phyloP scores from a whole-genome alignment of 2,329 filamentous ascomycete genomes.

The Stachybotrys chartarum region DNA sequence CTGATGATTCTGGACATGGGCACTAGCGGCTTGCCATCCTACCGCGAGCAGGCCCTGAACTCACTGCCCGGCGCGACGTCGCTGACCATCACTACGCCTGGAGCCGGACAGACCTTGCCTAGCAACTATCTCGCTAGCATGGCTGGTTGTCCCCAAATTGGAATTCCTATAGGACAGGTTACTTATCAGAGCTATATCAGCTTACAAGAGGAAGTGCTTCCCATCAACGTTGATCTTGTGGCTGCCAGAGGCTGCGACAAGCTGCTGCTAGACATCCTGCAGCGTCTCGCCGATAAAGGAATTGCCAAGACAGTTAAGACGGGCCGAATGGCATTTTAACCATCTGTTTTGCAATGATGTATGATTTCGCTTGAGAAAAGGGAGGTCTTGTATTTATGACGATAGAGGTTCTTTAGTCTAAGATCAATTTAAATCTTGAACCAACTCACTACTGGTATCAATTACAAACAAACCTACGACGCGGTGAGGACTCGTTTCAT shows the following conservation, averaged over 20 bases:
- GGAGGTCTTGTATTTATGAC: no score
- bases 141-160: constrained; percentile 29
- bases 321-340: background rate
- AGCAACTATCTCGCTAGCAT: constrained; percentile 18
- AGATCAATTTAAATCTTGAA: no score
- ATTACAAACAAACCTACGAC: no score
- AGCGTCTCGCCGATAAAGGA: background rate
- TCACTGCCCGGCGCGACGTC: constrained; percentile 21
- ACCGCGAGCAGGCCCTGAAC: constrained; percentile 24
- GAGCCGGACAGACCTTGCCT: constrained; percentile 21
- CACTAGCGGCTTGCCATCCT: constrained; percentile 30
- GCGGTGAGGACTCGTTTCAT: no score
- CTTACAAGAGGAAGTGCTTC: constrained; percentile 29
- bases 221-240: constrained; percentile 32
- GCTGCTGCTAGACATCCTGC: background rate
- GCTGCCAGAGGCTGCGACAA: constrained; percentile 33
- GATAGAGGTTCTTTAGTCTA: no score
- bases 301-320: background rate
- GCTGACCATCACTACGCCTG: constrained; percentile 20
- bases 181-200: constrained; percentile 29
- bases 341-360: no score
- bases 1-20: constrained; percentile 34
- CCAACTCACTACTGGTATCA: no score
- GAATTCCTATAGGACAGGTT: constrained; percentile 34
- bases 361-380: no score